phyloP scores from a whole-genome alignment of 352 stramenopile genomes.

The Aphanomyces invadans region DNA sequence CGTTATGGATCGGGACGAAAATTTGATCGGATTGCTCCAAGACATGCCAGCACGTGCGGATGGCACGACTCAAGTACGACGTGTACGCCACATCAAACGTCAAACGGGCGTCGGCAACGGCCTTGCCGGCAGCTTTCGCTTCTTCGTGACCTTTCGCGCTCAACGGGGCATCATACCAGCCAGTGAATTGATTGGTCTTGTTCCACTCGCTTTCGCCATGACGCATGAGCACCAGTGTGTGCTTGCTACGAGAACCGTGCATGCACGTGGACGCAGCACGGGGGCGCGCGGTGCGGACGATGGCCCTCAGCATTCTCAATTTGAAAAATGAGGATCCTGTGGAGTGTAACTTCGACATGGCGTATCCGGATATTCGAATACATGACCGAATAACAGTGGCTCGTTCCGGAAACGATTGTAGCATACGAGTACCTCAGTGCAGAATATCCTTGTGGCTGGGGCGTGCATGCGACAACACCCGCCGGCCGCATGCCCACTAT shows the following conservation, averaged over 20 bases:
- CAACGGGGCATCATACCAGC: conserved; percentile 91
- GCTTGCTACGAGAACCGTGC: conserved; percentile 45
- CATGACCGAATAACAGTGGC: neutral
- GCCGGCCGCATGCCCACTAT: no score
- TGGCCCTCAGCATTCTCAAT: neutral
- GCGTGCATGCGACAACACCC: neutral
- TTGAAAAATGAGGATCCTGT: neutral
- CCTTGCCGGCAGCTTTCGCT: conserved; percentile 78
- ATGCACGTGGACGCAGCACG: neutral
- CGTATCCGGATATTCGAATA: neutral
- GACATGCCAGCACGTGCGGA: conserved; percentile 92
- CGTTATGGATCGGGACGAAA: conserved; percentile 93
- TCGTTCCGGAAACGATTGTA: no score
- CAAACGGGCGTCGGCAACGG: conserved; percentile 89
- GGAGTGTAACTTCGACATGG: neutral
- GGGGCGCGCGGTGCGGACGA: neutral
- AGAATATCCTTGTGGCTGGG: conserved; percentile 12
- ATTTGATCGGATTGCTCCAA: conserved; percentile 91
- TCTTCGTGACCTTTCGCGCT: conserved; percentile 87
- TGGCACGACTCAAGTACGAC: conserved; percentile 91
- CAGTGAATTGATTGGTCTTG: conserved; percentile 91
- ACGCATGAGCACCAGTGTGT: conserved; percentile 88
- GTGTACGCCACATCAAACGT: conserved; percentile 94
- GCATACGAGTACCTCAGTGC: no score
- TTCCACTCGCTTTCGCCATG: conserved; percentile 95